Base-by-base conservation (phyloP, 148 eudicot species). In the Dysphania ambrosioides region DNA sequence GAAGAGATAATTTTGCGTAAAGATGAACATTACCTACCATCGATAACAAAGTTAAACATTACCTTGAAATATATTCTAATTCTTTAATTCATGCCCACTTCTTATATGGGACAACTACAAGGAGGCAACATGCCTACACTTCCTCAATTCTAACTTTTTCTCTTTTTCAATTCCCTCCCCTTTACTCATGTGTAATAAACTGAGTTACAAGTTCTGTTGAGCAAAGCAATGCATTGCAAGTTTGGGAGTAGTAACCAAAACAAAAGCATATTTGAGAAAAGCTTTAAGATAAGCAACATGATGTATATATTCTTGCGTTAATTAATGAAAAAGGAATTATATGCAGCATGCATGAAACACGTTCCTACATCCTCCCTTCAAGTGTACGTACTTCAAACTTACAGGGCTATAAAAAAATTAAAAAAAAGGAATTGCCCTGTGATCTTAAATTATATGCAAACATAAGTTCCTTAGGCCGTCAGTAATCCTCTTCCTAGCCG, bases 291-390 rank as follows among this genome's bases (percentile, higher is more conserved):
- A n/a, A n/a, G n/a, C 24, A 58, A 66, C 36, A 66, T 16, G 65
- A 29, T 55, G 65, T 66, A 66, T 13, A 53, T 53, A 55, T 66
- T 75, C 78, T 66, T 31, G 29, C 66, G 44, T 42, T 44, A 53
- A 53, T 9, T 13, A 31, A n/a, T 38, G 34, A 34, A 51, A 4
- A 29, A 16, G 61, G 51, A 49, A 55, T 65, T 36, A 38, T 32
- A 24, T 12, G 34, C 31, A 31, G 61, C 73, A 70, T 61, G 70
- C 42, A 74, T 63, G 71, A n/a, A 65, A 65, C 71, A 51, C 60
- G 23, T 58, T 58, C 56, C 36, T 68, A 31, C 4, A 59, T 29
- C 35, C 6, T 24, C 30, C 21, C 44, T 71, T 68, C 49, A 42
- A 68, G 11, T 35, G 12, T 41, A 12, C 56, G 12, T 41, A 12